These are phyloP conservation scores for Sclerotinia nivalis DNA, from an alignment of 2,329 filamentous ascomycete genomes.

Conservation along the genomic window DNA sequence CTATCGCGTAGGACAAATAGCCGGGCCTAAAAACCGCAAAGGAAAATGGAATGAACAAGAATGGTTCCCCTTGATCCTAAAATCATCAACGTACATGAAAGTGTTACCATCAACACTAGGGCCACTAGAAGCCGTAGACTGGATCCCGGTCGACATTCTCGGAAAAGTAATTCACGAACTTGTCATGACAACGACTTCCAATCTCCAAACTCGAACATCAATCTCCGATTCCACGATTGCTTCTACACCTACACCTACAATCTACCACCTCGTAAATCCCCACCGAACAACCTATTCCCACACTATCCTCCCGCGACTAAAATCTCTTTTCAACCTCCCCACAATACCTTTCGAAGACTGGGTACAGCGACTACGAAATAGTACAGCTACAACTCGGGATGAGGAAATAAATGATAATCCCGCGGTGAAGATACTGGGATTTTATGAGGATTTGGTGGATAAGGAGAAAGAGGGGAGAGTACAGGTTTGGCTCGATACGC, in stretches of 20 bases:
- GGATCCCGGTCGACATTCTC: slow-evolving; percentile 1
- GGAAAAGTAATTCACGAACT: slow-evolving; percentile 7
- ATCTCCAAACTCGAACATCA: neutral
- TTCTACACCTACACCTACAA: neutral
- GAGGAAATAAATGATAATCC: neutral
- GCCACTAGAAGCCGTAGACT: slow-evolving; percentile 30
- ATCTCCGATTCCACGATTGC: neutral
- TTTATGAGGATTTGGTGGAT: slow-evolving; percentile 2
- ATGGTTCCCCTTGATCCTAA: slow-evolving; percentile 8
- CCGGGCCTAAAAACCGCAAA: slow-evolving; percentile 35
- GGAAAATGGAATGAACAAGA: slow-evolving; percentile 18
- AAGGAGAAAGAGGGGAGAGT: neutral
- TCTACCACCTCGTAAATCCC: slow-evolving; percentile 13
- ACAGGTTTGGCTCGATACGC: slow-evolving; percentile 2
- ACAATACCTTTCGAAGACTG: neutral
- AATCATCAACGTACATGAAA: neutral
- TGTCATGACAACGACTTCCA: neutral
- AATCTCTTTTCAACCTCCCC: neutral
- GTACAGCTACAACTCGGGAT: neutral
- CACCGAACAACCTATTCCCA: slow-evolving; percentile 8
- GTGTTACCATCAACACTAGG: neutral
- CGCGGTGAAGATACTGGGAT: neutral
- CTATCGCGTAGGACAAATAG: slow-evolving; percentile 52
- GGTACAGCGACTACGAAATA: neutral
- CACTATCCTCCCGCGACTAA: neutral